Base-by-base conservation (phyloP, 768 basidiomycete genomes). In the Lactarius quietus region DNA sequence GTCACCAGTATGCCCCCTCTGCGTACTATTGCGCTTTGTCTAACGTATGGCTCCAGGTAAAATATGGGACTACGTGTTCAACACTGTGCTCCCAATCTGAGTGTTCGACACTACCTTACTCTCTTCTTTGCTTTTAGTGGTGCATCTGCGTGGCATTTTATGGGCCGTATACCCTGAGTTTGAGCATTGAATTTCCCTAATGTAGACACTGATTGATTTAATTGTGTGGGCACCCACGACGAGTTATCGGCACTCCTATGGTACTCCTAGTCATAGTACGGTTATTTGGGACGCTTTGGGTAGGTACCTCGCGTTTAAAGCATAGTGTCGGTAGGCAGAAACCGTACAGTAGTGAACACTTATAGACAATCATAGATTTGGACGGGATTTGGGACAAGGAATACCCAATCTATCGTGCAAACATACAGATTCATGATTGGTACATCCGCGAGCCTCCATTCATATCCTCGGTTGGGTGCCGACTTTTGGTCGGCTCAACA, bases 21-120 rank as follows among this genome's bases (percentile, higher is more conserved):
- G 28, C 39, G 8, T 51, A 10, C 20, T 41, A 2, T 41, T 51
- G 55, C 38, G 52, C 18, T 62, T 64, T 26, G 8, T 48, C 57
- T n/a, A 55, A 67, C 67, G 39, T 65, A 60, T 28, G 43, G 35
- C 28, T 29, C 61, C 64, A 90, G 88, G 88, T 79, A 98, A 96
- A 80, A 79, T 98, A 45, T 98, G 96, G 96, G 96, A 98, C 76
- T 78, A 86, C 73, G 84, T 95, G 43, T 97, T 97, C 76, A 90
- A 88, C 73, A 98, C 95, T 2, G 79, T 89, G 41, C 81, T 93
- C 26, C 81, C 81, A 1, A 81, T 92, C 38, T 92, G 77, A 77
- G 26, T 55, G n/a, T 43, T 8, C 26, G 9, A 33, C 12, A 29
- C 10, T 52, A 43, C 28, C 5, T 6, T 35, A 43, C 31, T 62